These are phyloP conservation scores for Suillus bovinus DNA, from an alignment of 768 basidiomycete genomes.

Conservation along the genomic window DNA sequence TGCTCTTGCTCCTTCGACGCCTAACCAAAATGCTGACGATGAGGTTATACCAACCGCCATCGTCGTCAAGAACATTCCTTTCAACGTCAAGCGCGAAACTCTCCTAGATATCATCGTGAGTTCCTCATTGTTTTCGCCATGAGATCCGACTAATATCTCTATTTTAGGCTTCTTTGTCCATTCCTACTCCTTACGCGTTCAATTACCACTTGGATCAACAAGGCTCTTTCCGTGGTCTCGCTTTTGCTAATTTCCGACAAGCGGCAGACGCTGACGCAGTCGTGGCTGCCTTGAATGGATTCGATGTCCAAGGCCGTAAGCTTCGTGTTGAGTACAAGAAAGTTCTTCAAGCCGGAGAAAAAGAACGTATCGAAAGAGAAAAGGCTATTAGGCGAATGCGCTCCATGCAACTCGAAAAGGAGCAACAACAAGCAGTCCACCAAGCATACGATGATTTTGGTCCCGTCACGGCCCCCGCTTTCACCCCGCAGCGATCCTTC, in stretches of 20 bases:
- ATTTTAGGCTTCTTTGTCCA: conserved; percentile 78
- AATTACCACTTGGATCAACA: conserved; percentile 98
- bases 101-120: conserved; percentile 94
- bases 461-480: conserved; percentile 51
- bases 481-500: conserved; percentile 74
- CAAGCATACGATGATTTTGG: conserved; percentile 77
- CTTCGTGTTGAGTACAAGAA: conserved; percentile 99
- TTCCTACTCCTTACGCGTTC: conserved; percentile 98
- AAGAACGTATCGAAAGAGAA: conserved; percentile 97
- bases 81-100: conserved; percentile 96
- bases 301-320: conserved; percentile 95
- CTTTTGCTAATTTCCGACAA: conserved; percentile 97
- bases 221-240: conserved; percentile 94
- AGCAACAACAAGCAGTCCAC: conserved; percentile 51
- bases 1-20: conserved; percentile 49
- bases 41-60: conserved; percentile 99
- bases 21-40: conserved; percentile 64
- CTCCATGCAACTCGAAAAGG: conserved; percentile 93
- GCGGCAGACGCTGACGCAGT: conserved; percentile 91
- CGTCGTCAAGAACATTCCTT: conserved; percentile 99
- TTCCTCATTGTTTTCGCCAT: conserved; percentile 20
- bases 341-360: conserved; percentile 98
- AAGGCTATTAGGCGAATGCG: conserved; percentile 98
- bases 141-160: conserved; percentile 14
- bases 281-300: conserved; percentile 94